A percentile compares a stretch with the other conserved stretches of the same genome.
Conservation (phyloP, 1,284 basidiomycete species). For the Trichosporon asahii region DNA sequence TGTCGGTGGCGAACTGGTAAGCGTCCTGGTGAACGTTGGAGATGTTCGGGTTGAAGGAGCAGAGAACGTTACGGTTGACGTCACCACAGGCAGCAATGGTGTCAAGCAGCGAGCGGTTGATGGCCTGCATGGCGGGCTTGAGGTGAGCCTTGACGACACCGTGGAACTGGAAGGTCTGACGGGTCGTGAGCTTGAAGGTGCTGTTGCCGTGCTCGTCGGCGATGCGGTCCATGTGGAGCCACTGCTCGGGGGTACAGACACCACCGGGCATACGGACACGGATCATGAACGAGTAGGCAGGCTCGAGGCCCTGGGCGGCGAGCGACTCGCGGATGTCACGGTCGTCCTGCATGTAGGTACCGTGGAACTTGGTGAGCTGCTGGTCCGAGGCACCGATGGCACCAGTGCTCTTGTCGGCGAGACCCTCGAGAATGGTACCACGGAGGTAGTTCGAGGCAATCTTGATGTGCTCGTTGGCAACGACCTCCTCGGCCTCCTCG, state of each 20-base stretch:
- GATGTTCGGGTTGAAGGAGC: conserved; percentile 83
- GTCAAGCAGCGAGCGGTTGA: conserved; percentile 87
- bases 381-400: conserved; percentile 84
- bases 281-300: conserved; percentile 98
- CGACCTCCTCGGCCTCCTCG: conserved; percentile 91
- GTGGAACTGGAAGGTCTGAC: conserved; percentile 99
- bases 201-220: conserved; percentile 91
- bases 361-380: conserved; percentile 98
- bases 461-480: conserved; percentile 99
- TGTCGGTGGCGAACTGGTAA: conserved; percentile 76
- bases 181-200: conserved; percentile 96
- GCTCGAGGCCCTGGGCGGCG: conserved; percentile 86
- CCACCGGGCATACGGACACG: conserved; percentile 94
- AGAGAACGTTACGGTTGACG: conserved; percentile 83
- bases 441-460: conserved; percentile 91
- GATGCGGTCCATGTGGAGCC: conserved; percentile 93
- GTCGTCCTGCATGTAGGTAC: conserved; percentile 96
- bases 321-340: conserved; percentile 97
- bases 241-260: conserved; percentile 86
- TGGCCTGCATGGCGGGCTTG: conserved; percentile 93
- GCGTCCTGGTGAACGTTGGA: conserved; percentile 81
- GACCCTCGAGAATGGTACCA: conserved; percentile 90
- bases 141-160: conserved; percentile 93
- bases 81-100: conserved; percentile 98
- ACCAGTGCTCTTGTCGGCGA: conserved; percentile 81